Evolutionary conservation across 2,329 filamentous ascomycete species (phyloP), one percentile per base, ranked within the genome.

Genomic region (Leptodontidium sp.): DNA sequence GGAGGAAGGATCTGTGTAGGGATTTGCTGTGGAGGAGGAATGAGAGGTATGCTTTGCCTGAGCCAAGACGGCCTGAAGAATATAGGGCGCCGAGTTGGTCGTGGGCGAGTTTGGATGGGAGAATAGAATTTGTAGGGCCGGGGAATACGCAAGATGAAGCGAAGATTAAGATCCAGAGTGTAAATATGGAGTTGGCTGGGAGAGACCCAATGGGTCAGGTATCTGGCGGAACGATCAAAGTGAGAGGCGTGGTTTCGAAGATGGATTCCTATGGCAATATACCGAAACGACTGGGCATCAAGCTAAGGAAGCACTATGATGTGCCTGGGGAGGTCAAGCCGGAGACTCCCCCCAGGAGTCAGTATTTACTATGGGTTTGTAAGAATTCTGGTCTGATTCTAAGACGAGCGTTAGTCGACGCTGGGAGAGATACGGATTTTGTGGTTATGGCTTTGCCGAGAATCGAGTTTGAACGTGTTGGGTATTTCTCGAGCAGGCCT

Each of bases 31-130:
- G 61, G 61, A 12, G 52, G 21, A 52, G 52, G 24, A 61, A 47
- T 17, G 32, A 38, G 12, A 43, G 2, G 6, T 52, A 52, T 24
- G 15, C 61, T 11, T 17, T 40, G 5, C 55, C 55, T 40, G 61
- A 55, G 49, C 35, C 40, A 4, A 35, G 40, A 29, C 14, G 35
- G 61, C 24, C 32, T 2, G 32, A 12, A 12, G 49, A 45, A 5
- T 64, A 64, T 45, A 43, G 61, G 53, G 61, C 61, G 2, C 61
- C 64, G 9, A 66, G 45, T 50, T 66, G 64, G 57, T 66, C 57
- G 57, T 64, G 61, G 61, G 61, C 61, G 2, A 55, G 47, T n/a
- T 11, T 64, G 8, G 61, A 64, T 45, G 61, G 61, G 12, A 38
- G n/a, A 38, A 55, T 64, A 14, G 32, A 58, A 2, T 58, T 58